Conservation (phyloP, 768 basidiomycete genomes). For the Neoboletus subvelutipes region DNA sequence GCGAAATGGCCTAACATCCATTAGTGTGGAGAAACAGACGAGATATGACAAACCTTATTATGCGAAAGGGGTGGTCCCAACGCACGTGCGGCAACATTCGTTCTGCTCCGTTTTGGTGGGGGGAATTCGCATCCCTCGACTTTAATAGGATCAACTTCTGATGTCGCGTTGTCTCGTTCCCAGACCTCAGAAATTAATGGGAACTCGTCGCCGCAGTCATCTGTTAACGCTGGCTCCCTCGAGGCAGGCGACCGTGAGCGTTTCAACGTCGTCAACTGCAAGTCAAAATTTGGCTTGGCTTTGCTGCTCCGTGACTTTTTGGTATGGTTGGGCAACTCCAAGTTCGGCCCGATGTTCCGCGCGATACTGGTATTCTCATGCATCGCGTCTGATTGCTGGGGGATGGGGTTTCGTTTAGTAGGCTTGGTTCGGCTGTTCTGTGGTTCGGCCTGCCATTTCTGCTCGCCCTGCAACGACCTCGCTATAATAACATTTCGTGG, state of each 20-base stretch:
- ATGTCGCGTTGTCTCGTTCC: slow-evolving; percentile 31
- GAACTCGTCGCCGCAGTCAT: slow-evolving; percentile 38
- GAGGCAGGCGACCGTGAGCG: slow-evolving; percentile 23
- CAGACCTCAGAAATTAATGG: slow-evolving; percentile 33
- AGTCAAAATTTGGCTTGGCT: slow-evolving; percentile 44
- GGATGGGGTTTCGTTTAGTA: slow-evolving; percentile 23
- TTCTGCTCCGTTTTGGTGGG: slow-evolving; percentile 21
- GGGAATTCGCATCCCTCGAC: slow-evolving; percentile 28
- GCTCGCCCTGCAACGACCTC: slow-evolving; percentile 5
- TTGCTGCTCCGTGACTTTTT: slow-evolving; percentile 14
- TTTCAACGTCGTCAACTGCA: slow-evolving; percentile 43
- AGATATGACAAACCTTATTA: slow-evolving; percentile 17
- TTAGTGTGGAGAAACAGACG: slow-evolving; percentile 11
- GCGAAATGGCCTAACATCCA: slow-evolving; percentile 1
- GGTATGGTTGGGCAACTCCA: slow-evolving; percentile 41
- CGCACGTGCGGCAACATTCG: background rate
- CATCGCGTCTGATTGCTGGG: slow-evolving; percentile 43
- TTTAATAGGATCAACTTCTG: slow-evolving; percentile 37
- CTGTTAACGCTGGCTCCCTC: slow-evolving; percentile 12
- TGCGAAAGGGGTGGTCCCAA: background rate
- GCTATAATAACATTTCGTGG: background rate
- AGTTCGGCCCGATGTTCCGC: slow-evolving; percentile 37
- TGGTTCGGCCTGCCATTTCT: background rate
- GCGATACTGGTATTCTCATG: slow-evolving; percentile 45
- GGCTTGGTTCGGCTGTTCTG: slow-evolving; percentile 26